Evolutionary conservation across 208 protist genomes (phyloP), one percentile per base, ranked within the genome.

Genomic region (Leishmania tropica): DNA sequence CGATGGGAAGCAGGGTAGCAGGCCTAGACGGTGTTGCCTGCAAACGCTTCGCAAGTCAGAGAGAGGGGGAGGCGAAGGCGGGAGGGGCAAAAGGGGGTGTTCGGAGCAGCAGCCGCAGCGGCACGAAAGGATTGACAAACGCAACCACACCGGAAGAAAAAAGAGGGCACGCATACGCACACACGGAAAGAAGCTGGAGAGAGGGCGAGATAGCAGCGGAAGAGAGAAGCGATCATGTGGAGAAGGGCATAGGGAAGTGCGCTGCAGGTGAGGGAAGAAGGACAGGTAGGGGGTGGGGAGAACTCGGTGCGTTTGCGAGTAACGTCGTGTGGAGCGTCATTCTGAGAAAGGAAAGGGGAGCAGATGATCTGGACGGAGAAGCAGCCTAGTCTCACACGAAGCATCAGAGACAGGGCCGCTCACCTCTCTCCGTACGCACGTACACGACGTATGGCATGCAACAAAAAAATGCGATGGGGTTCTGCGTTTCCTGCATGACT

Each of bases 161-260:
- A 48, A 21, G 28, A 47, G 19, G 11, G 35, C 35, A 10, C 28
- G 17, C 48, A 31, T 31, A 40, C 13, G 8, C 7, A 72, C n/a
- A 67, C 3, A 37, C n/a, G n/a, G n/a, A n/a, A n/a, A n/a, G n/a
- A n/a, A n/a, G n/a, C n/a, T n/a, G n/a, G n/a, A 67, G 8, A 40
- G 31, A 40, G 62, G 21, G 28, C 47, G 71, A 81, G 19, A 58
- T 45, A 53, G 73, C 65, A 53, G 24, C 75, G 56, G 4, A 79
- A 79, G 68, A 83, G 40, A 78, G 31, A 67, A n/a, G n/a, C n/a
- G n/a, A n/a, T n/a, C n/a, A n/a, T n/a, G n/a, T n/a, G n/a, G n/a
- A n/a, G n/a, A n/a, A n/a, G n/a, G n/a, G n/a, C n/a, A n/a, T n/a
- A n/a, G n/a, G n/a, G n/a, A n/a, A 10, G 62, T 40, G 31, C 15